Evolutionary conservation across 441 rosid species (phyloP).

Genomic region (Dalechampia spathulata): DNA sequence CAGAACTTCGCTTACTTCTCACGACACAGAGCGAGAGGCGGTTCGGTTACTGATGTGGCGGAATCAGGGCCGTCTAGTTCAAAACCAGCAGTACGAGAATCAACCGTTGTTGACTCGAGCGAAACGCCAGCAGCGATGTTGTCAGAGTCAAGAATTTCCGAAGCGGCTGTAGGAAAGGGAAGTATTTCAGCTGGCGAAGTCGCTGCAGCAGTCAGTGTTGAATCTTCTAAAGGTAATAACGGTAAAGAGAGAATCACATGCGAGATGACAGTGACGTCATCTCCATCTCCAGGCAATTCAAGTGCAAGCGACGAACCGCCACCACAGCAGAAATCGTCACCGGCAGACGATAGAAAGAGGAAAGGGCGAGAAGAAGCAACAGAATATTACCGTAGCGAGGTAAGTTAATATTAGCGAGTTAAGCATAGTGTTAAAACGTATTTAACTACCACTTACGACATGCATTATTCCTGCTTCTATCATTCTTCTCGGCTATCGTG

Average conservation of each 20-base stretch:
- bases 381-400: slow-evolving; percentile 62
- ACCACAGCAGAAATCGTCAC: slow-evolving; percentile 2
- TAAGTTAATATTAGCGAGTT: slow-evolving; percentile 16
- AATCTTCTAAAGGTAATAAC: slow-evolving; percentile 19
- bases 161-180: slow-evolving; percentile 21
- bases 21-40: slow-evolving; percentile 28
- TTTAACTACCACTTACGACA: no score
- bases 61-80: slow-evolving; percentile 40
- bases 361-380: slow-evolving; percentile 55
- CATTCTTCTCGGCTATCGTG: slow-evolving; percentile 19
- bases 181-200: slow-evolving; percentile 21
- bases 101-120: slow-evolving; percentile 60
- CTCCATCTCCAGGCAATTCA: slow-evolving; percentile 46
- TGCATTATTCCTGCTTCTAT: not conserved
- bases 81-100: slow-evolving; percentile 38
- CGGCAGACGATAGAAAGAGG: slow-evolving; percentile 56
- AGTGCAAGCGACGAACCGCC: slow-evolving; percentile 44
- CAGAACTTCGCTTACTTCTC: slow-evolving; percentile 58
- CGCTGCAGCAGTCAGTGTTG: slow-evolving; percentile 20
- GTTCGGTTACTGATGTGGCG: slow-evolving; percentile 1
- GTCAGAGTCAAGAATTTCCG: slow-evolving; percentile 29
- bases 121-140: slow-evolving; percentile 33
- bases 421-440: not conserved
- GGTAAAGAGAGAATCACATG: slow-evolving; percentile 21
- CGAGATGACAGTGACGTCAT: slow-evolving; percentile 45